Base-by-base conservation (phyloP, 2,329 filamentous ascomycete genomes). In the Arthrobotrys pseudoclavata region DNA sequence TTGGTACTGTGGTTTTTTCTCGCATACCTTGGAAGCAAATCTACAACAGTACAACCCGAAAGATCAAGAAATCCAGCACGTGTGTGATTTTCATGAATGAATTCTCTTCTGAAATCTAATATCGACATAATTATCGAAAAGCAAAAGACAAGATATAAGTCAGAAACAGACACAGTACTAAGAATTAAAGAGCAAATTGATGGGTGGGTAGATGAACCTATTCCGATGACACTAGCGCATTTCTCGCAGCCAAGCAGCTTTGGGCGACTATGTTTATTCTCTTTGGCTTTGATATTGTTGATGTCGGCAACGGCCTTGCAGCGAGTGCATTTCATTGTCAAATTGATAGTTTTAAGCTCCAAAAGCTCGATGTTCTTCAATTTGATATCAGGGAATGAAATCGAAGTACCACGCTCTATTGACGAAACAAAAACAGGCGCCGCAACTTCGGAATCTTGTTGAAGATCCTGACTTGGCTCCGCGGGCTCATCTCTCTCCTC, bases 371-470 rank as follows among this genome's bases (percentile, higher is more conserved):
- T 91, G 42, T 91, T 89, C 82, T 93, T 88, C 1, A 96, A 87
- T 81, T 95, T 92, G 72, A 96, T 85, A 26, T 88, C 89, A 0
- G 93, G 93, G 80, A 96, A 93, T 0, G 91, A 93, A 6, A 96
- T 86, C 67, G 92, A 89, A n/a, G 92, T 91, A 24, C 92, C 92
- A 66, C 87, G 86, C 81, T 93, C 91, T 1, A 86, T 83, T 0
- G 42, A 53, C 1, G 72, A 69, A 42, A 60, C 34, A 20, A 13
- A 60, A 22, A 85, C 85, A 26, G 84, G 84, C 2, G 84, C 82
- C 5, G 83, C 79, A 3, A 83, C 79, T 15, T 82, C 79, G n/a
- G 52, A 82, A 15, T 77, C 76, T 26, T 57, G 66, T 70, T 70
- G 60, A 63, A 48, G 42, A 53, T 3, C 60, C 47, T 76, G 55